Evolutionary conservation across 2,329 filamentous ascomycete species (phyloP), one percentile per base, ranked within the genome.

Genomic region (Dryadomyces quercus-mongolicae): DNA sequence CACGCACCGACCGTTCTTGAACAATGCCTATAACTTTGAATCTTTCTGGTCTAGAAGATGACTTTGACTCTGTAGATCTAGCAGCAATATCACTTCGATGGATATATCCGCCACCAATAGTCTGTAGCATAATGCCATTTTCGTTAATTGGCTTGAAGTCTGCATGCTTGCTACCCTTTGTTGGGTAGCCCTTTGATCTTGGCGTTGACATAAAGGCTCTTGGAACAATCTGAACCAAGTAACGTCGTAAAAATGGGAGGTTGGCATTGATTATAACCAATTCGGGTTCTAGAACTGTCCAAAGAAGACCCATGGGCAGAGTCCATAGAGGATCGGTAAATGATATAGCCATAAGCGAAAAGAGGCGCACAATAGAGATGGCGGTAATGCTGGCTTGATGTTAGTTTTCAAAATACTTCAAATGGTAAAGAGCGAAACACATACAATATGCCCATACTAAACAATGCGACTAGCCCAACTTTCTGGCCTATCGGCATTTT

Each of bases 381-480:
- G 49, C 49, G 20, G 49, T 51, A 34, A 51, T 51, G 36, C 49
- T 50, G 34, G 34, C 16, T 9, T 9, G 10, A 20, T 18, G 42
- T 50, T 18, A 42, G 16, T 42, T 8, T 31, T 31, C 25, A 31
- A 31, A 13, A 38, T 3, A 10, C 15, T 7, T 12, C 10, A 36
- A 36, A 31, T 31, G 25, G 4, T 3, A 13, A 34, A 22, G n/a
- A 20, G 25, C 9, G 34, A 5, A 5, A 15, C 5, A 2, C 49
- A 5, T 50, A 50, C 49, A 51, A 51, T 20, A 43, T 31, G n/a
- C 49, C 49, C 38, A 51, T 25, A 38, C 49, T 51, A 21, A 51
- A 51, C 10, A 51, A 9, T 6, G 49, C 49, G n/a, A 51, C 25
- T 13, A 51, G 38, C 2, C 49, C 49, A 3, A 51, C 6, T 22